Conservation (phyloP, 129 eudicot genomes). For the Flaveria ramosissima region DNA sequence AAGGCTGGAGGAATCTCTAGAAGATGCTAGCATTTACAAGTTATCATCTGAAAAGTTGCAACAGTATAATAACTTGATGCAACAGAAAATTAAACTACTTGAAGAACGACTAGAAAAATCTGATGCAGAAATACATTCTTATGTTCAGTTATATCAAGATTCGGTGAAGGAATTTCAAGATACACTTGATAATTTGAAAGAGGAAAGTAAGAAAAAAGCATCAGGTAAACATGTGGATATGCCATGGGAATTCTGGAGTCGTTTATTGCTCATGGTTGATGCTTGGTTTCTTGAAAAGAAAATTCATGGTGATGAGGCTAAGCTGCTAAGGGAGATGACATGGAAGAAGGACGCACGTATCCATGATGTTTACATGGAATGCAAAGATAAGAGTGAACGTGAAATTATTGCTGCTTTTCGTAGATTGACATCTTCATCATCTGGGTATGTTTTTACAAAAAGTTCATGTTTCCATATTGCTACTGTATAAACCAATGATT, state of each 20-base stretch:
- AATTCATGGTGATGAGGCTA: conserved; percentile 63
- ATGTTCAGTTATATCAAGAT: conserved; percentile 83
- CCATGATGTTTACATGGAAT: conserved; percentile 70
- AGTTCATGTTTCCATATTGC: conserved; percentile 12
- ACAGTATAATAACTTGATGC: conserved; percentile 76
- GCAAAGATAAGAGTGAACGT: conserved; percentile 66
- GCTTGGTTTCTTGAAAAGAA: conserved; percentile 94
- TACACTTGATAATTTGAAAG: conserved; percentile 65
- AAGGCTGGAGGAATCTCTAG: conserved; percentile 78
- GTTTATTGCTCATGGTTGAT: conserved; percentile 76
- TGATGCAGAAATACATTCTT: conserved; percentile 81
- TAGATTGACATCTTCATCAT: conserved; percentile 53
- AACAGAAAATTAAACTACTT: conserved; percentile 76
- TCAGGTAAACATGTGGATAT: conserved; percentile 68
- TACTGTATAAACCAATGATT: conserved; percentile 25
- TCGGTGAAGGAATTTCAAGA: conserved; percentile 88
- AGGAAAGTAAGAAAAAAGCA: conserved; percentile 68
- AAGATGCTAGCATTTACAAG: conserved; percentile 66
- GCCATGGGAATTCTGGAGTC: conserved; percentile 94
- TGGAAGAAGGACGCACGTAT: conserved; percentile 77
- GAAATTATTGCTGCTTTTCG: conserved; percentile 64
- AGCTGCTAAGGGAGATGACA: conserved; percentile 68
- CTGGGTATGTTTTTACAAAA: conserved; percentile 46
- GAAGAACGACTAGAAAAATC: conserved; percentile 84
- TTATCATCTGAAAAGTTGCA: conserved; percentile 75